Base-by-base conservation (phyloP, 305 asterid species). In the Ruellia speciosa region DNA sequence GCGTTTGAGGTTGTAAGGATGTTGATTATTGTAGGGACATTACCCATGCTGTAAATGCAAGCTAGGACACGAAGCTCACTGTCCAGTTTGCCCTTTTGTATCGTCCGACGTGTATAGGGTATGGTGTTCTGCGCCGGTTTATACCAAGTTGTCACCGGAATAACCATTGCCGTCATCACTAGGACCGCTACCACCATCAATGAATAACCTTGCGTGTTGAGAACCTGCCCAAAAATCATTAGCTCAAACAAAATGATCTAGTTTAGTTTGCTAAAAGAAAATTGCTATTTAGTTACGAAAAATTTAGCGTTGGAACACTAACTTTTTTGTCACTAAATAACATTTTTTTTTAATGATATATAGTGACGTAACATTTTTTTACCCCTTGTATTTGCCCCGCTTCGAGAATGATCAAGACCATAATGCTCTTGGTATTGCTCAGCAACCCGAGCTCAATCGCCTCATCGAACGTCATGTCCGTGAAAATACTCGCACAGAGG, bases 361-460 rank as follows among this genome's bases (percentile, higher is more conserved):
- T 39, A 12, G 4, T 6, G 37, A 19, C 7, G 20, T 54, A 59
- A 11, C 9, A 10, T 49, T 11, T 19, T 35, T 18, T 18, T 68
- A 85, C 96, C 83, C 73, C 75, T 66, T 92, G 94, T 9, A 81
- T 68, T 65, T 80, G 84, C 24, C 95, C 96, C 9, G 83, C 67
- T 72, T 88, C 99, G 46, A 92, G 88, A 70, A 88, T 71, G 77
- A 86, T 57, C 65, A 92, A 49, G 6, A 73, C 94, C 87, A 82
- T 75, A 56, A 82, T 54, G 15, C 99, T 72, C 68, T 92, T 92
- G 37, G 94, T 74, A 52, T 78, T 88, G 66, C 78, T 65, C 60
- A 92, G 67, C 50, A 80, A 24, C 19, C 99, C 99, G 5, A 92
- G 60, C 2, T 85, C 81, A 14, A 82, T 0, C 0, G 94, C 96